phyloP scores from a whole-genome alignment of 768 basidiomycete species.

The Pleurotus tuber-regium region DNA sequence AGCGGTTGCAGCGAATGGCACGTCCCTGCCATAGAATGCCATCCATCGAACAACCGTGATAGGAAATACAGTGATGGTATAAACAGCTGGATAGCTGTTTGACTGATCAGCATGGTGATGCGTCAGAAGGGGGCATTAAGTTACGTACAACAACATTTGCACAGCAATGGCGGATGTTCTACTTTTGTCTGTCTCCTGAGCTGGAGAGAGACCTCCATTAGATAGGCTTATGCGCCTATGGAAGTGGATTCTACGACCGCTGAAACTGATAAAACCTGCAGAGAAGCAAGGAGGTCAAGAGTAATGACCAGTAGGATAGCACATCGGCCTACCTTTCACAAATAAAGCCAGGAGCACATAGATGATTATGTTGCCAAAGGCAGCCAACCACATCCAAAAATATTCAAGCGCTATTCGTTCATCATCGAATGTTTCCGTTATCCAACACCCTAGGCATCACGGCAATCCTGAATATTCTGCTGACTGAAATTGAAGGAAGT shows the following conservation, averaged over 20 bases:
- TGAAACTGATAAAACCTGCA: conserved; percentile 23
- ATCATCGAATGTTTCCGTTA: conserved; percentile 24
- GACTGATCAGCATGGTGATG: too few relatives aligned
- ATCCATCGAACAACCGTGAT: conserved; percentile 4
- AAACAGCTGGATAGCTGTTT: conserved; percentile 33
- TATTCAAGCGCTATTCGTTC: conserved; percentile 41
- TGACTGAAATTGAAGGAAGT: too few relatives aligned
- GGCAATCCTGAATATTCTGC: too few relatives aligned
- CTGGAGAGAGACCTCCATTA: background rate
- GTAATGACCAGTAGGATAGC: background rate
- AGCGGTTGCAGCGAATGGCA: conserved; percentile 36
- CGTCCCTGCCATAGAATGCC: conserved; percentile 18
- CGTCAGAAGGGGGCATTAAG: background rate
- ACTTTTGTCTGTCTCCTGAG: background rate
- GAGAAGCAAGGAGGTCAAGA: background rate
- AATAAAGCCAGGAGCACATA: conserved; percentile 37
- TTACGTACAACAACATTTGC: conserved; percentile 41
- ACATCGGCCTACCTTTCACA: conserved; percentile 22
- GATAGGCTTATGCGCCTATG: background rate
- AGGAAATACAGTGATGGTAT: conserved; percentile 14
- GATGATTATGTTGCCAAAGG: conserved; percentile 31
- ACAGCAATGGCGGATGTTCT: conserved; percentile 23
- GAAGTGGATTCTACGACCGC: conserved; percentile 24
- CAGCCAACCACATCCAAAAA: conserved; percentile 41
- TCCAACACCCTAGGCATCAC: conserved; percentile 46